Evolutionary conservation across 139 green algal genomes (phyloP).

Genomic region (Chlamydomonas incerta): DNA sequence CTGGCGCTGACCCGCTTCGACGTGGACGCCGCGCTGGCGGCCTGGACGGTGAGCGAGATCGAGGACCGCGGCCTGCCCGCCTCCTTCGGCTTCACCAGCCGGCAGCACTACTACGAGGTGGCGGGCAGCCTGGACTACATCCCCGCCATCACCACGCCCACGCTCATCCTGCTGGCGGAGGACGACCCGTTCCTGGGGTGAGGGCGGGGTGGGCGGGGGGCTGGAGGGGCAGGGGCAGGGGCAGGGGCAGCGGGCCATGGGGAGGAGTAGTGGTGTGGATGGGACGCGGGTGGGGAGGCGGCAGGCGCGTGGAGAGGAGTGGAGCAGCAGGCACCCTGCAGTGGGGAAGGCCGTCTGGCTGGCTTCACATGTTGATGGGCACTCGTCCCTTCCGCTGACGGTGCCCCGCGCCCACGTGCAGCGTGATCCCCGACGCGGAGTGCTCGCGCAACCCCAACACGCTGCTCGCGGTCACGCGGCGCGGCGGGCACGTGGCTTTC

Average conservation of each 20-base stretch:
- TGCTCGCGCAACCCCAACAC: conserved; percentile 56
- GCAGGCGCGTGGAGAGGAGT: too few species aligned
- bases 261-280: too few species aligned
- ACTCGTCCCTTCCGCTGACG: background rate
- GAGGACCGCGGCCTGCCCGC: conserved; percentile 51
- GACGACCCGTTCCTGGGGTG: conserved; percentile 78
- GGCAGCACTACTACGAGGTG: conserved; percentile 66
- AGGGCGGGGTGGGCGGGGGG: too few species aligned
- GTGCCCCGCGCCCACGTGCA: background rate
- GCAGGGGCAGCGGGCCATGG: too few species aligned
- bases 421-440: conserved; percentile 48
- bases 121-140: conserved; percentile 60
- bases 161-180: conserved; percentile 66
- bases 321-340: too few species aligned
- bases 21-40: conserved; percentile 34
- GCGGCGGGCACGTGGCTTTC: conserved; percentile 64
- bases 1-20: conserved; percentile 32
- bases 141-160: conserved; percentile 63
- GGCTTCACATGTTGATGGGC: background rate
- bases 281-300: too few species aligned
- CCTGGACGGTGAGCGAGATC: conserved; percentile 50
- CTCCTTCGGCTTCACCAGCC: conserved; percentile 48
- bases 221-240: too few species aligned
- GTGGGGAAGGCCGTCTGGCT: background rate
- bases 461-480: conserved; percentile 50